A percentile compares a stretch with the other conserved stretches of the same genome.
Evolutionary conservation across 805 yeast genomes (phyloP).

Genomic region (Metschnikowia borealis): DNA sequence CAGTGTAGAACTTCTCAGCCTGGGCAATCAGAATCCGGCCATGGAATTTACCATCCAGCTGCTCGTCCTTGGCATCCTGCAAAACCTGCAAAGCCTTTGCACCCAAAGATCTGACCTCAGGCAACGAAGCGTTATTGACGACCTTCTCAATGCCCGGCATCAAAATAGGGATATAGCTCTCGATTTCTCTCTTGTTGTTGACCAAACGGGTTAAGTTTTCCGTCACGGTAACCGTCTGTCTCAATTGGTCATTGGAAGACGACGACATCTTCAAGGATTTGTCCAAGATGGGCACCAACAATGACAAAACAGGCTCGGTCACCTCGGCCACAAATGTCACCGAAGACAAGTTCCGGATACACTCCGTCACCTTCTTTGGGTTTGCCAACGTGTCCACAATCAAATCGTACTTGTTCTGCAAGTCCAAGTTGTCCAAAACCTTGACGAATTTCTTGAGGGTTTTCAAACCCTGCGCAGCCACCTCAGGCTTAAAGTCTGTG

Average conservation of each 20-base stretch:
- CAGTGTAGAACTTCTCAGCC: conserved; percentile 43
- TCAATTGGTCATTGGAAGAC: conserved; percentile 90
- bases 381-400: conserved; percentile 88
- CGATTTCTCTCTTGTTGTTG: conserved; percentile 89
- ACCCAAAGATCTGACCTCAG: conserved; percentile 94
- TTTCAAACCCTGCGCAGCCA: conserved; percentile 78
- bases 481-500: conserved; percentile 95
- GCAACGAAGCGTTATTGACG: conserved; percentile 83
- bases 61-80: conserved; percentile 70
- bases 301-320: conserved; percentile 89
- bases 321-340: conserved; percentile 98
- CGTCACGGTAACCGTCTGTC: conserved; percentile 94
- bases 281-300: conserved; percentile 87
- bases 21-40: conserved; percentile 63
- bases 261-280: conserved; percentile 84
- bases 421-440: conserved; percentile 88
- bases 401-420: conserved; percentile 74
- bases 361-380: conserved; percentile 82
- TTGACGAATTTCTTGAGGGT: conserved; percentile 68
- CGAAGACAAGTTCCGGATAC: conserved; percentile 83
- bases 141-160: conserved; percentile 92
- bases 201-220: conserved; percentile 95
- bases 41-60: conserved; percentile 67
- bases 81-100: conserved; percentile 79
- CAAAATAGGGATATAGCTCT: conserved; percentile 76